Evolutionary conservation across 176 grass and related monocot genomes (phyloP).

Genomic region (Elymus sibiricus): DNA sequence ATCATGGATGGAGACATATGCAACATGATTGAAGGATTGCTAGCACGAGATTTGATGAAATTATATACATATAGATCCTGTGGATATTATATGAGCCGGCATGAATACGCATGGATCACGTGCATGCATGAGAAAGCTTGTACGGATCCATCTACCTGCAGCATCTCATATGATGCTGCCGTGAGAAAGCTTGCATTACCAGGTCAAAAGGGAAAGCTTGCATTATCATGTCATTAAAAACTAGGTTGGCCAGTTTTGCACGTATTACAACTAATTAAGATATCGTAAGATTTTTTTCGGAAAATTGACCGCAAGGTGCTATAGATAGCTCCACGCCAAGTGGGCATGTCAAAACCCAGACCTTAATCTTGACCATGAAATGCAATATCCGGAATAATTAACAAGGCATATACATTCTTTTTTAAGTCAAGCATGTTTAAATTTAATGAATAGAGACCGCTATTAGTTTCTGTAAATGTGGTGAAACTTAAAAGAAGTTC

Average conservation of each 20-base stretch:
- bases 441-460: too few species aligned
- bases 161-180: neutral
- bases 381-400: neutral
- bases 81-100: neutral
- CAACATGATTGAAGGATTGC: neutral
- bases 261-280: neutral
- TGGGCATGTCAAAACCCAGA: neutral
- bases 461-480: too few species aligned
- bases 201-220: neutral
- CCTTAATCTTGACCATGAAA: neutral
- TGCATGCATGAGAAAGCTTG: slow-evolving; percentile 4
- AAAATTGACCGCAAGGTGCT: neutral
- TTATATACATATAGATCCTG: neutral
- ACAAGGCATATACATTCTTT: neutral
- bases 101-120: neutral
- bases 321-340: neutral
- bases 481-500: too few species aligned
- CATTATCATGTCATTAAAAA: neutral
- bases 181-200: neutral
- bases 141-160: neutral
- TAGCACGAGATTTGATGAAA: neutral
- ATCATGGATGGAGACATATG: neutral
- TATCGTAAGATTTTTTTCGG: neutral
- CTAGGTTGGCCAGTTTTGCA: neutral
- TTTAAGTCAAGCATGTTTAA: too few species aligned